phyloP scores from a whole-genome alignment of 2,329 filamentous ascomycete species.

The Ophiostoma populinum region DNA sequence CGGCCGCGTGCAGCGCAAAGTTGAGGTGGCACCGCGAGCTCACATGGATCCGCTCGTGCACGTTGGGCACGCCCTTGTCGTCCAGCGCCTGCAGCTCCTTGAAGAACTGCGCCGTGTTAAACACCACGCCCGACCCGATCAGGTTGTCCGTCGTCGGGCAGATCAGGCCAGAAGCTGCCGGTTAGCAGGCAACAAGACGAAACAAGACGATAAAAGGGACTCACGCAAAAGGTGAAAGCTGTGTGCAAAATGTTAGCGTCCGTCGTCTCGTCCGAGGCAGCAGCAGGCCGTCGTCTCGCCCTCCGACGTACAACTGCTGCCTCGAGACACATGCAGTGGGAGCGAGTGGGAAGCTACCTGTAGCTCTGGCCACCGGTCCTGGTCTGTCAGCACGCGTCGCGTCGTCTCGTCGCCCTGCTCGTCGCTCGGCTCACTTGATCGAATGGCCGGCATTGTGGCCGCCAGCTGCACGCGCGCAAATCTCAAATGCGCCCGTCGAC shows the following conservation, averaged over 20 bases:
- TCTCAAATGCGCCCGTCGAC: constrained; percentile 11
- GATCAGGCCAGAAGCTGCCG: constrained; percentile 44
- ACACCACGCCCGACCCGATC: constrained; percentile 52
- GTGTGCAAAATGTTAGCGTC: background rate
- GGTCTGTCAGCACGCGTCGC: constrained; percentile 1
- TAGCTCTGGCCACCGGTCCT: constrained; percentile 12
- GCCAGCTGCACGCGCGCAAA: constrained; percentile 41
- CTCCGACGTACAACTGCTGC: constrained; percentile 1
- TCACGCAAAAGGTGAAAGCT: constrained; percentile 19
- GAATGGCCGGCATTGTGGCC: constrained; percentile 45
- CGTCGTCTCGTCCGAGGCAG: background rate
- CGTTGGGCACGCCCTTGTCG: constrained; percentile 20
- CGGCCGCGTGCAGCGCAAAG: constrained; percentile 46
- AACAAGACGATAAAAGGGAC: background rate
- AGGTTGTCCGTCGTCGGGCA: constrained; percentile 56
- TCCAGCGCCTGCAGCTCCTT: constrained; percentile 24
- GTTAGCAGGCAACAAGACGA: constrained; percentile 30
- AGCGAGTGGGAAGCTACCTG: constrained; percentile 8
- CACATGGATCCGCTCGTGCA: constrained; percentile 38
- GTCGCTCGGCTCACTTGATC: constrained; percentile 9
- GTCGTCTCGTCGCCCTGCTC: background rate
- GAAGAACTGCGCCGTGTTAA: constrained; percentile 37
- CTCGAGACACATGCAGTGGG: background rate
- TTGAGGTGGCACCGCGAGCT: constrained; percentile 46
- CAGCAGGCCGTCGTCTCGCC: background rate